phyloP scores from a whole-genome alignment of 176 grass and related monocot genomes.

The Juncus inflexus region DNA sequence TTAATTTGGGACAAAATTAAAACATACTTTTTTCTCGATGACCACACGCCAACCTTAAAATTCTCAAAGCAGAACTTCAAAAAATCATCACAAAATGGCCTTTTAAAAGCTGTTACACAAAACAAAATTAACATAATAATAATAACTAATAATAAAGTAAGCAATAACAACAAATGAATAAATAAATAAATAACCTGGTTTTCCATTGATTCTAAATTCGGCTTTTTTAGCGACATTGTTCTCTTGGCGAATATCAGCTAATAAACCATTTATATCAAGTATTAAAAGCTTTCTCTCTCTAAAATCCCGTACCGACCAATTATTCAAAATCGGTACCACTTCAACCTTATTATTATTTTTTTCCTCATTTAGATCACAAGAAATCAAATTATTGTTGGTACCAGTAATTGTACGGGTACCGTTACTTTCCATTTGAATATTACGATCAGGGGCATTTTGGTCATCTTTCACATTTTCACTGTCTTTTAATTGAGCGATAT shows the following conservation, averaged over 20 bases:
- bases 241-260: conserved; percentile 65
- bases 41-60: conserved; percentile 46
- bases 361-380: conserved; percentile 5
- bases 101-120: conserved; percentile 43
- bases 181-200: conserved; percentile 50
- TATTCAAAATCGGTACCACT: background rate
- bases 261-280: conserved; percentile 87
- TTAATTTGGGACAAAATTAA: background rate
- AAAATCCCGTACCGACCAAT: background rate
- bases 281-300: conserved; percentile 71
- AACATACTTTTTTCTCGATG: conserved; percentile 28
- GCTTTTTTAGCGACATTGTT: conserved; percentile 21
- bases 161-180: conserved; percentile 10
- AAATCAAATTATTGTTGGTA: background rate
- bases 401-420: background rate
- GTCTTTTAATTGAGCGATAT: conserved; percentile 12
- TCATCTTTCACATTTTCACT: conserved; percentile 5
- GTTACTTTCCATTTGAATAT: background rate
- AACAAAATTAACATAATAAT: conserved; percentile 13
- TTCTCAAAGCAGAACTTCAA: conserved; percentile 45
- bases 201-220: conserved; percentile 48
- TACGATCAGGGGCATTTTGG: background rate
- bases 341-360: conserved; percentile 8
- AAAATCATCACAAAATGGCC: conserved; percentile 51
- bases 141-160: conserved; percentile 6